Evolutionary conservation across 768 basidiomycete species (phyloP).

Genomic region (Podaxis mareebaensis): DNA sequence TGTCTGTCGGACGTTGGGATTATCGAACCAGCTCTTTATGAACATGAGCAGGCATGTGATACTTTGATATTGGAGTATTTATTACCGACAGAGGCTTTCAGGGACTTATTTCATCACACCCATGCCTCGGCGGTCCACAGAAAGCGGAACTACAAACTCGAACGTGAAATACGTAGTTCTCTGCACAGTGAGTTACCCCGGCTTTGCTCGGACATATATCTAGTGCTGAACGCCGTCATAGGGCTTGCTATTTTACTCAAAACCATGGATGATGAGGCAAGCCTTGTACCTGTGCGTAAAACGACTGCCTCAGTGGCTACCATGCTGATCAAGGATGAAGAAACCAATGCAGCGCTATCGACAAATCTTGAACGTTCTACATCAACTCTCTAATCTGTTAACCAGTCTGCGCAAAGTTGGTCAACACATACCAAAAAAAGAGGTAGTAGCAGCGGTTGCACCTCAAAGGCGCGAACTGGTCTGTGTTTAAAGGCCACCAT

Average conservation of each 20-base stretch:
- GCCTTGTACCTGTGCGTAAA: conserved; percentile 46
- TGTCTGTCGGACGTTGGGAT: conserved; percentile 36
- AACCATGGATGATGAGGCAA: conserved; percentile 48
- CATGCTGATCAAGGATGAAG: conserved; percentile 22
- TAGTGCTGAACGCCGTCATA: conserved; percentile 4
- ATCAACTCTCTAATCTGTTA: conserved; percentile 42
- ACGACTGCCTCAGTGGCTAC: neutral
- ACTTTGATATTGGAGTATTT: neutral
- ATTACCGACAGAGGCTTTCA: conserved; percentile 16
- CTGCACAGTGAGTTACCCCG: conserved; percentile 29
- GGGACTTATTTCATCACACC: conserved; percentile 35
- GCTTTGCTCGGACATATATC: neutral
- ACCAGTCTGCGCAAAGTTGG: conserved; percentile 48
- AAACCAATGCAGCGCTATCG: conserved; percentile 50
- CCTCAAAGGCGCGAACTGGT: conserved; percentile 42
- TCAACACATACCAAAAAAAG: conserved; percentile 45
- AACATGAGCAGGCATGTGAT: conserved; percentile 38
- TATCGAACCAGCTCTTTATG: conserved; percentile 45
- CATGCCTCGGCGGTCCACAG: conserved; percentile 26
- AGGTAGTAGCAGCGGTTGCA: conserved; percentile 39
- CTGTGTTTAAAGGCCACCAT: neutral
- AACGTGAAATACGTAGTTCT: conserved; percentile 41
- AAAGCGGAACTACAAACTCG: conserved; percentile 37
- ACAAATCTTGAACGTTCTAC: conserved; percentile 35
- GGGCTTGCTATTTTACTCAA: conserved; percentile 35